Percentiles rank a stretch among this genome's conserved stretches.
These are phyloP conservation scores for Colletotrichum camelliae DNA, from an alignment of 2,329 filamentous ascomycete species.

Conservation along the genomic window DNA sequence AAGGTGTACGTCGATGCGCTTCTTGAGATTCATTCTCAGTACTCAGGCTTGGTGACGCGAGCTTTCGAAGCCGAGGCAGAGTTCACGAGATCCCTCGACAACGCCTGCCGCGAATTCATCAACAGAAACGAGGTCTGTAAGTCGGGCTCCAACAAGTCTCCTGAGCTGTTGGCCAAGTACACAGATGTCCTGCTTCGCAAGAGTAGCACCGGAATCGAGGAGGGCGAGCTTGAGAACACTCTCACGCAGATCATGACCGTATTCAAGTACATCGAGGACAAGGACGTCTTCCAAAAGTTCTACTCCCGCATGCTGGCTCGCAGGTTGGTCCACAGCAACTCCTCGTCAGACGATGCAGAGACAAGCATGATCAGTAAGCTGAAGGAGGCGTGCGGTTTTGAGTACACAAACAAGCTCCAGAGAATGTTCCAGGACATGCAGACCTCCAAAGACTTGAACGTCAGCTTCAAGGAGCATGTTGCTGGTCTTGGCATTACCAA, in stretches of 20 bases:
- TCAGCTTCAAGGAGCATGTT: constrained; percentile 80
- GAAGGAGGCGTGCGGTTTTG: constrained; percentile 97
- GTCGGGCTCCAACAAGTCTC: constrained; percentile 89
- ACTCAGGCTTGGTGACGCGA: constrained; percentile 87
- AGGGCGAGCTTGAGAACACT: constrained; percentile 89
- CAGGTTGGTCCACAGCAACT: constrained; percentile 92
- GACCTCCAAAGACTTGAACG: constrained; percentile 96
- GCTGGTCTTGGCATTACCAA: constrained; percentile 71
- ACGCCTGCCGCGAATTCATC: constrained; percentile 96
- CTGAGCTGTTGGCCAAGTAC: constrained; percentile 94
- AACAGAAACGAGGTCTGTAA: constrained; percentile 98
- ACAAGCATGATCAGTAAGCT: constrained; percentile 99
- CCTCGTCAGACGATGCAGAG: constrained; percentile 95
- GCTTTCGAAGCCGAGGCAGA: constrained; percentile 96
- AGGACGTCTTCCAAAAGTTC: constrained; percentile 99
- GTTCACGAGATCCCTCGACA: constrained; percentile 94
- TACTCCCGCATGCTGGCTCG: constrained; percentile 97
- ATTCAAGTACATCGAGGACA: constrained; percentile 99
- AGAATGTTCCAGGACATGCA: constrained; percentile 99
- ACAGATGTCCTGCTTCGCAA: constrained; percentile 92
- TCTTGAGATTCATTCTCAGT: constrained; percentile 92
- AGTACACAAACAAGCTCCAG: constrained; percentile 99
- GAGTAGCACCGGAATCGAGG: constrained; percentile 89
- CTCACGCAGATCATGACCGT: constrained; percentile 97
- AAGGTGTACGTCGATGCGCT: constrained; percentile 97